Evolutionary conservation across 768 basidiomycete genomes (phyloP).

Genomic region (Kwoniella dejecticola): DNA sequence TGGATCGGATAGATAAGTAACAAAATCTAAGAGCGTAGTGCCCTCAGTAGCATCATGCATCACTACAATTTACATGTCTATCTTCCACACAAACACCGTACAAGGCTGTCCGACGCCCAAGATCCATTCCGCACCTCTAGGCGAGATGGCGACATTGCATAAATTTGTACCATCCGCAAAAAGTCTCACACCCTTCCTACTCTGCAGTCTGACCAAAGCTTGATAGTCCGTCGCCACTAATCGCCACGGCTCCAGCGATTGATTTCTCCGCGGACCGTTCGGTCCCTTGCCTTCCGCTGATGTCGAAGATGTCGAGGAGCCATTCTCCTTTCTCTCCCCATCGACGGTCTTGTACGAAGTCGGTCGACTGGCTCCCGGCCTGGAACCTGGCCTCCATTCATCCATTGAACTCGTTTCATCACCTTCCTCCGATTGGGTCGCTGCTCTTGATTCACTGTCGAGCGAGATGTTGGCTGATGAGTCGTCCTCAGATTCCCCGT

Average conservation of each 20-base stretch:
- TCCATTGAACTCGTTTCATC: constrained; percentile 1
- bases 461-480: neutral
- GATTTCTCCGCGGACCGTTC: neutral
- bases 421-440: neutral
- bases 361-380: too few species aligned
- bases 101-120: constrained; percentile 18
- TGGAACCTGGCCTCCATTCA: neutral
- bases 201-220: neutral
- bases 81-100: constrained; percentile 22
- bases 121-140: constrained; percentile 28
- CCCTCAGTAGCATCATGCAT: too few species aligned
- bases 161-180: neutral
- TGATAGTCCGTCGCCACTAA: constrained; percentile 2
- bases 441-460: neutral
- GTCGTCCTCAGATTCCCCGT: too few species aligned
- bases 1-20: too few species aligned
- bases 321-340: neutral
- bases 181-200: neutral
- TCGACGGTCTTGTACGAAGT: neutral
- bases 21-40: neutral
- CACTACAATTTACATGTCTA: constrained; percentile 2
- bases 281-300: neutral
- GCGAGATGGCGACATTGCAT: constrained; percentile 20
- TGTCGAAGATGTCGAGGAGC: neutral
- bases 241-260: constrained; percentile 17